phyloP scores from a whole-genome alignment of 2,329 filamentous ascomycete genomes.

The Aspergillus nomiae region DNA sequence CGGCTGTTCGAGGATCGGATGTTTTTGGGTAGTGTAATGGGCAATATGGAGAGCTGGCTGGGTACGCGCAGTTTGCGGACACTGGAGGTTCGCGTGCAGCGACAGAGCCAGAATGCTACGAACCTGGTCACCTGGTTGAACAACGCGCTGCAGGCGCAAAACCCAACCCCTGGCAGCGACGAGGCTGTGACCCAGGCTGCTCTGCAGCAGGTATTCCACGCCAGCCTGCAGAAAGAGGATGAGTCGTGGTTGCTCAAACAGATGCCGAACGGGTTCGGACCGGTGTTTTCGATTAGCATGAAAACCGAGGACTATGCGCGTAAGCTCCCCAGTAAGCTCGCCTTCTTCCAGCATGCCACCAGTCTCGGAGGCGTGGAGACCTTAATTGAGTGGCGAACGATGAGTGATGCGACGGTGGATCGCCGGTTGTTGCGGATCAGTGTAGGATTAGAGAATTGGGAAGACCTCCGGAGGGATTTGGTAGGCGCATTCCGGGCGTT shows the following conservation, averaged over 20 bases:
- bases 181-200: slow-evolving; percentile 53
- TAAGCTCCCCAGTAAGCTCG: slow-evolving; percentile 73
- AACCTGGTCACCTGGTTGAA: slow-evolving; percentile 73
- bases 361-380: slow-evolving; percentile 93
- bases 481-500: slow-evolving; percentile 65
- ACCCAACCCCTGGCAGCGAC: slow-evolving; percentile 43
- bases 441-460: slow-evolving; percentile 81
- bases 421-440: slow-evolving; percentile 75
- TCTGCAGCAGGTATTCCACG: slow-evolving; percentile 70
- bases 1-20: slow-evolving; percentile 69
- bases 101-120: slow-evolving; percentile 72
- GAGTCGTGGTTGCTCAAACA: slow-evolving; percentile 76
- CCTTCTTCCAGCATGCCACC: slow-evolving; percentile 91
- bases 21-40: slow-evolving; percentile 81
- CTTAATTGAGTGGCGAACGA: slow-evolving; percentile 92
- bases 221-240: slow-evolving; percentile 72
- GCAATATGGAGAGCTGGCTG: slow-evolving; percentile 88
- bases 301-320: slow-evolving; percentile 63
- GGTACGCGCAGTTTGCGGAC: slow-evolving; percentile 84
- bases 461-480: slow-evolving; percentile 80
- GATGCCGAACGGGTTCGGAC: slow-evolving; percentile 89
- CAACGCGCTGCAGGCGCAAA: slow-evolving; percentile 45
- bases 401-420: slow-evolving; percentile 78
- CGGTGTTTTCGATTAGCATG: slow-evolving; percentile 79
- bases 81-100: slow-evolving; percentile 75